Conservation (phyloP, 2,329 filamentous ascomycete genomes). For the Epichloe hybrida region DNA sequence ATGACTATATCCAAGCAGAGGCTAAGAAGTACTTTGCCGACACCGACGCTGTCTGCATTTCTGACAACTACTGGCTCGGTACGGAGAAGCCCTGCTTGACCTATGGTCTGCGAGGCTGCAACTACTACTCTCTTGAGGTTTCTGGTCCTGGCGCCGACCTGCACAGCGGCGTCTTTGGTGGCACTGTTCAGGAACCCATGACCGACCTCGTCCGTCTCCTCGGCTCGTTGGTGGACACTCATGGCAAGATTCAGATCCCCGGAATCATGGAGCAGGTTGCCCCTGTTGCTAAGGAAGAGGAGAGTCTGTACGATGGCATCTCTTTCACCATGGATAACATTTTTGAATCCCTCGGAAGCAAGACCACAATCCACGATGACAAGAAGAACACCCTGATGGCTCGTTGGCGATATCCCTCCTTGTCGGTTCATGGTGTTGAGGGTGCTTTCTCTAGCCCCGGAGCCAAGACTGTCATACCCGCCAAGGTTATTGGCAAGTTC, state of each 20-base stretch:
- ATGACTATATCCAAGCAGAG: slow-evolving; percentile 85
- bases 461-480: slow-evolving; percentile 96
- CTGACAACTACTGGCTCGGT: slow-evolving; percentile 99
- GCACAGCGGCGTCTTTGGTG: slow-evolving; percentile 94
- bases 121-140: slow-evolving; percentile 90
- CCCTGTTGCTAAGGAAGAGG: slow-evolving; percentile 74
- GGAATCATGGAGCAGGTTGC: slow-evolving; percentile 90
- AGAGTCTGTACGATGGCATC: slow-evolving; percentile 76
- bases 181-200: slow-evolving; percentile 96
- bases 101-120: slow-evolving; percentile 92
- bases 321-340: slow-evolving; percentile 94
- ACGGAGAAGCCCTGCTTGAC: slow-evolving; percentile 97
- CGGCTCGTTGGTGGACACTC: slow-evolving; percentile 69
- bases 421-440: slow-evolving; percentile 90
- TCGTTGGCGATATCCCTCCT: slow-evolving; percentile 86
- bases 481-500: slow-evolving; percentile 97
- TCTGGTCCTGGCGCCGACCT: slow-evolving; percentile 86
- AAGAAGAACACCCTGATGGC: slow-evolving; percentile 92
- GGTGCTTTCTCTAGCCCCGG: slow-evolving; percentile 87
- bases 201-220: slow-evolving; percentile 81
- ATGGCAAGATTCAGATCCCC: slow-evolving; percentile 90
- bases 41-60: slow-evolving; percentile 92
- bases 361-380: slow-evolving; percentile 73
- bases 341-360: slow-evolving; percentile 81
- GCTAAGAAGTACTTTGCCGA: slow-evolving; percentile 92